These are phyloP conservation scores for Falciphora oryzae DNA, from an alignment of 2,329 filamentous ascomycete genomes.

Conservation along the genomic window DNA sequence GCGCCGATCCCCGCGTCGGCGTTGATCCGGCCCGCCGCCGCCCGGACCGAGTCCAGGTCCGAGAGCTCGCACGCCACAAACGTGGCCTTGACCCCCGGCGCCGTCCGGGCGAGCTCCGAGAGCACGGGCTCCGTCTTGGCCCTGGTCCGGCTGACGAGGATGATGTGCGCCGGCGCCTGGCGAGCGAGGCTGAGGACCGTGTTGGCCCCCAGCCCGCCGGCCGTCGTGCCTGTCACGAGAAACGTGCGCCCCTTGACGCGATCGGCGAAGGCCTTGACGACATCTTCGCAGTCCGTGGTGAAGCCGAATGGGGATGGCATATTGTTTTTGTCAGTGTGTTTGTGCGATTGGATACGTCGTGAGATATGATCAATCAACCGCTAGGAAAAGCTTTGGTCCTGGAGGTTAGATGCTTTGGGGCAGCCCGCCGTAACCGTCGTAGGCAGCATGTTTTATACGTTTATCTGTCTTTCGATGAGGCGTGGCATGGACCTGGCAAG, in stretches of 20 bases:
- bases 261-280: not conserved
- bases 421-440: too few relatives aligned
- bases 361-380: too few relatives aligned
- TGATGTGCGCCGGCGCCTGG: slow-evolving; percentile 13
- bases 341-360: too few relatives aligned
- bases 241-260: slow-evolving; percentile 9
- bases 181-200: slow-evolving; percentile 13
- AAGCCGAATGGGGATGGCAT: not conserved
- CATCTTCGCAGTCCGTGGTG: not conserved
- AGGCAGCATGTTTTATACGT: too few relatives aligned
- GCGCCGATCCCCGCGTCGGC: slow-evolving; percentile 25
- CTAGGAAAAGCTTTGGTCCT: too few relatives aligned
- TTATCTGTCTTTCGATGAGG: too few relatives aligned
- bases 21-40: slow-evolving; percentile 27
- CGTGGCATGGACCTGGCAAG: too few relatives aligned
- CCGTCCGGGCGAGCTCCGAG: slow-evolving; percentile 5
- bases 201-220: slow-evolving; percentile 13
- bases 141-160: slow-evolving; percentile 12
- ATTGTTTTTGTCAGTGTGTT: not conserved
- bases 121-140: slow-evolving; percentile 7
- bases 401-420: too few relatives aligned
- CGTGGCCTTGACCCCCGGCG: slow-evolving; percentile 12
- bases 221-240: slow-evolving; percentile 16
- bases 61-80: slow-evolving; percentile 30
- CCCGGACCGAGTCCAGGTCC: slow-evolving; percentile 28